Conservation (phyloP, 169 alveolate species). For the Babesia bigemina region DNA sequence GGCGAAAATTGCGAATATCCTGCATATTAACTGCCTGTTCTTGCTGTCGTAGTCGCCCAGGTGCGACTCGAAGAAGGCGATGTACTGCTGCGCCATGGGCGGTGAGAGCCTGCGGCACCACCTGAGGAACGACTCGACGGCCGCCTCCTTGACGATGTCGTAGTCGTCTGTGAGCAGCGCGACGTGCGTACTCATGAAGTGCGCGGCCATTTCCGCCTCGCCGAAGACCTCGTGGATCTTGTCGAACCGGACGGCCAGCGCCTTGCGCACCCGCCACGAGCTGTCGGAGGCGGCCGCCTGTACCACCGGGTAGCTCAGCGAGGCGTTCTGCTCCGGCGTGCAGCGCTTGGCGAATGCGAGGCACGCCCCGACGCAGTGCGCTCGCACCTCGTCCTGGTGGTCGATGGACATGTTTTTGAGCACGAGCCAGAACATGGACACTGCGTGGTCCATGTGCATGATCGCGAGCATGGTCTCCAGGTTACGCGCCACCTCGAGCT, state of each 20-base stretch:
- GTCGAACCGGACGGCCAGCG: constrained; percentile 26
- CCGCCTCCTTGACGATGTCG: constrained; percentile 49
- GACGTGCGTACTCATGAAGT: constrained; percentile 42
- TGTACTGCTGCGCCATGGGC: constrained; percentile 36
- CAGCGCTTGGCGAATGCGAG: constrained; percentile 63
- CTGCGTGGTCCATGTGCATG: constrained; percentile 60
- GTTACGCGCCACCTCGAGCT: constrained; percentile 60
- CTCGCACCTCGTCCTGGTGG: constrained; percentile 57
- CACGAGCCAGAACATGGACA: constrained; percentile 72
- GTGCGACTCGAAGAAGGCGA: constrained; percentile 36
- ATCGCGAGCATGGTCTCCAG: constrained; percentile 36
- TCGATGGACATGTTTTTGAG: constrained; percentile 69
- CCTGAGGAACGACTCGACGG: constrained; percentile 34
- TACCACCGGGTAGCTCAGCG: constrained; percentile 56
- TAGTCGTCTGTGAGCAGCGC: constrained; percentile 39
- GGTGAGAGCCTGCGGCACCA: constrained; percentile 56
- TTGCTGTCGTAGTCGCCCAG: constrained; percentile 24
- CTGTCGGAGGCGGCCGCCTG: constrained; percentile 58
- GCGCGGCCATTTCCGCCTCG: constrained; percentile 28
- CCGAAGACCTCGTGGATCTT: constrained; percentile 54
- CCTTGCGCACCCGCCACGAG: constrained; percentile 67
- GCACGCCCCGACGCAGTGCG: constrained; percentile 56
- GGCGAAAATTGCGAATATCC: constrained; percentile 54
- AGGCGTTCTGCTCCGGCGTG: constrained; percentile 58
- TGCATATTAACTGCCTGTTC: constrained; percentile 31